Evolutionary conservation across 164 flowering plant species (phyloP), one percentile per base, ranked within the genome.

Genomic region (Aristolochia contorta): DNA sequence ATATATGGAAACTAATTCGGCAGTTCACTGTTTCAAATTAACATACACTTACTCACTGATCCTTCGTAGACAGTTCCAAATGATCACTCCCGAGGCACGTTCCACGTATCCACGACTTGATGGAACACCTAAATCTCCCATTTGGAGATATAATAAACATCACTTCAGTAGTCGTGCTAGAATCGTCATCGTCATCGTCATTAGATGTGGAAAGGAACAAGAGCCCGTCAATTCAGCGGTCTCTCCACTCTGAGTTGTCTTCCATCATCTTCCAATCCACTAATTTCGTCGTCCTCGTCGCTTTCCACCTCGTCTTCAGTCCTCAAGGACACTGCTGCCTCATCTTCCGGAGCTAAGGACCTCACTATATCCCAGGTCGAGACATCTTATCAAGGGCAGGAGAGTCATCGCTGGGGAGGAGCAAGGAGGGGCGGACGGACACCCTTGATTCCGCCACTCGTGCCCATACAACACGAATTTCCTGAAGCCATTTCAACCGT

Each of bases 61-160:
- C 88, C 99, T 81, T 94, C 97, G 68, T 82, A 94, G 16, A 91
- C 99, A 0, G 91, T 76, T 57, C 99, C 99, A 67, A 85, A 94
- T 0, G 99, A 86, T 10, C 99, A 27, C 89, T 75, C 20, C 99
- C 99, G 61, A 94, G 73, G 71, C 81, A 83, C 2, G 57, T 73
- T 16, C 99, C 97, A 72, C 82, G 84, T 22, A 74, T 65, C 97
- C 97, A 94, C 4, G 57, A 56, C 37, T 68, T 68, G 30, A 85
- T 84, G 27, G 1, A 67, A 8, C 73, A 72, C 63, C 47, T 77
- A 27, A 66, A 61, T 58, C 79, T 87, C 52, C 68, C 86, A 68
- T 73, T 74, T 0, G 99, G 97, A 1, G 99, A 94, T 47, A 83
- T 73, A 61, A 61, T 65, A 2, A 76, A 82, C 62, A 65, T 66